Base-by-base conservation (phyloP, 768 basidiomycete genomes). In the Serpula lacrymans region DNA sequence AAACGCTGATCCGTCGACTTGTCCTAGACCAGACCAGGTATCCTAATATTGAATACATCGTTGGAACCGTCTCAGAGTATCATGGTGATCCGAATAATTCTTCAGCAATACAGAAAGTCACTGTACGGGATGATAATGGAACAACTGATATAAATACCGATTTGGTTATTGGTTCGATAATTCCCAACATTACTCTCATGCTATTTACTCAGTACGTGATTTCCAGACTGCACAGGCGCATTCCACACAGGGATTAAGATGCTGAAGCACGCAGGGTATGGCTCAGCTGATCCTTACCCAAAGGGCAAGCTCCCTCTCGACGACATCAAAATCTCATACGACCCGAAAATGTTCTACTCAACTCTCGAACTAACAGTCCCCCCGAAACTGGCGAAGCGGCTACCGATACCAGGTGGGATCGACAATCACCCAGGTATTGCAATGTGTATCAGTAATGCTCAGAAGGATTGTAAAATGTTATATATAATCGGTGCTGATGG, bases 151-250 rank as follows among this genome's bases (percentile, higher is more conserved):
- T 54, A 5, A 34, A 41, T 21, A 42, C 47, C 7, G 37, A 41
- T 11, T 33, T 55, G 8, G 49, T 59, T 5, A 36, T 55, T 14
- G 56, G 53, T 56, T n/a, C 8, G 34, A 13, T 10, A 21, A n/a
- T 9, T 18, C 13, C 5, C 16, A 31, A 14, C 34, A 7, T 13
- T 17, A 2, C 18, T 26, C 16, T 18, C 11, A 27, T 28, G 23
- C 21, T 24, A 18, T 31, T 28, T 25, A 9, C 27, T 23, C 2
- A n/a, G 11, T 4, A 16, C 13, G n/a, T n/a, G n/a, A 23, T 16
- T 20, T 9, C 4, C 20, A 55, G 58, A 55, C 27, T 54, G 57
- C 37, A 57, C 57, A 5, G 58, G 55, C 3, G 22, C 39, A 9
- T 43, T 42, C 12, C 51, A 50, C 26, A 49, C 42, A 2, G 57